Evolutionary conservation across 2,329 filamentous ascomycete species (phyloP), one percentile per base, ranked within the genome.

Genomic region (Venturia oleaginea): DNA sequence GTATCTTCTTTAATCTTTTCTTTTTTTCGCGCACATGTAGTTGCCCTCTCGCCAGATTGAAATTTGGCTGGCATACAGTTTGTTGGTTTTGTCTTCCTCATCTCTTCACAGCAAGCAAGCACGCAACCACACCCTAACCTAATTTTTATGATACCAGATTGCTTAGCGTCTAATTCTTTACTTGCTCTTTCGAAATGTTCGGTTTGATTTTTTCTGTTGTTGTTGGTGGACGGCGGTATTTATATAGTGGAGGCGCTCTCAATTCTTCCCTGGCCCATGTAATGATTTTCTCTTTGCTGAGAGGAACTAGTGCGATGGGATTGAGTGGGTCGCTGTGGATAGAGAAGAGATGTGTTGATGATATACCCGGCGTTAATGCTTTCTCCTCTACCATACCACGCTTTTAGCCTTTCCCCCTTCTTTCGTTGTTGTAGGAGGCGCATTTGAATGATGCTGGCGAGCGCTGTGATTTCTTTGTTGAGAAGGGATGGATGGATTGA

Each of bases 111-210:
- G 8, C 22, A 51, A n/a, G n/a, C n/a, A n/a, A 15, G 8, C 51
- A 19, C 27, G 15, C 27, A 34, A 27, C 46, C 24, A 27, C 15
- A 24, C 19, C 59, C 22, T 4, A 24, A 7, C 37, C 37, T 27
- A 40, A 40, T 43, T 30, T 42, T 30, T 27, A 60, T 60, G 59
- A 60, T 60, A 60, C 59, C 59, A 42, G 59, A 60, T 60, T 60
- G 59, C 2, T 43, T 27, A 60, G 37, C 34, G 37, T 60, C 24
- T 60, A 40, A 60, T 32, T 60, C 24, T 27, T 27, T 40, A 22
- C 22, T 60, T 24, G 13, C 43, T n/a, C 22, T 24, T 27, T 51
- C 46, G 22, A 27, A 19, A 17, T 10, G 24, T 30, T 40, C 59
- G n/a, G 8, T 27, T 37, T n/a, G 55, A 37, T 60, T 60, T 42